Evolutionary conservation across 345 rosid species (phyloP).

Genomic region (Melaleuca quinquenervia): DNA sequence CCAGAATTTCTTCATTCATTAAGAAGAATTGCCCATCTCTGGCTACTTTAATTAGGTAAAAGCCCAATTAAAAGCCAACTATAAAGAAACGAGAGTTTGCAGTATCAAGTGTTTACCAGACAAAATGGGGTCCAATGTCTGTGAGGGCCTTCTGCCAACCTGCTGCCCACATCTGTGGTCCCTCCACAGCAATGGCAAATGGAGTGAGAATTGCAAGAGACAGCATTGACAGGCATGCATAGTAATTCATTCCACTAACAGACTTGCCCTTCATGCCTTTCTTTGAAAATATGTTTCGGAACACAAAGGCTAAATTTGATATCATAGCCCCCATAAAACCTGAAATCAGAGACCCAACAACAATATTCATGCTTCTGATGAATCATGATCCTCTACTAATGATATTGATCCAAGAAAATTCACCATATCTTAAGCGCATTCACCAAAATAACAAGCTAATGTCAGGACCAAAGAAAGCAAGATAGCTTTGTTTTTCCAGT

Average conservation of each 20-base stretch:
- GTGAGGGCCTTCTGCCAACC: constrained; percentile 73
- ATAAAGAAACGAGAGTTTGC: not conserved
- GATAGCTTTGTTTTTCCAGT: not conserved
- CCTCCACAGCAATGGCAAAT: constrained; percentile 92
- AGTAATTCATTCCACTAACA: constrained; percentile 99
- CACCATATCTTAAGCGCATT: not conserved
- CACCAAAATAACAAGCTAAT: not conserved
- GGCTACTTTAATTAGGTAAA: not conserved
- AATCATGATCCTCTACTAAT: not conserved
- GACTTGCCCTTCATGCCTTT: constrained; percentile 97
- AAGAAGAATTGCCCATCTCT: not conserved
- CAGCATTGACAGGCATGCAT: constrained; percentile 89
- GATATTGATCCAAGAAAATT: not conserved
- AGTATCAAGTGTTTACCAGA: constrained; percentile 39
- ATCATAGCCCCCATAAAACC: constrained; percentile 99
- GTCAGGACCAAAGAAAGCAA: not conserved
- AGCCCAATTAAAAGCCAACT: not conserved
- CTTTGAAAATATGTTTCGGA: constrained; percentile 93
- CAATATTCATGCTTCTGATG: not conserved
- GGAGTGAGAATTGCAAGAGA: constrained; percentile 90
- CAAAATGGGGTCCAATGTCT: constrained; percentile 72
- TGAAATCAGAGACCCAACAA: constrained; percentile 19
- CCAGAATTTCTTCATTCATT: not conserved
- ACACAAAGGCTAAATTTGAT: constrained; percentile 90
- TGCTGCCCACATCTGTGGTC: constrained; percentile 93